These are phyloP conservation scores for Spathaspora arborariae DNA, from an alignment of 805 yeast species.

Conservation along the genomic window DNA sequence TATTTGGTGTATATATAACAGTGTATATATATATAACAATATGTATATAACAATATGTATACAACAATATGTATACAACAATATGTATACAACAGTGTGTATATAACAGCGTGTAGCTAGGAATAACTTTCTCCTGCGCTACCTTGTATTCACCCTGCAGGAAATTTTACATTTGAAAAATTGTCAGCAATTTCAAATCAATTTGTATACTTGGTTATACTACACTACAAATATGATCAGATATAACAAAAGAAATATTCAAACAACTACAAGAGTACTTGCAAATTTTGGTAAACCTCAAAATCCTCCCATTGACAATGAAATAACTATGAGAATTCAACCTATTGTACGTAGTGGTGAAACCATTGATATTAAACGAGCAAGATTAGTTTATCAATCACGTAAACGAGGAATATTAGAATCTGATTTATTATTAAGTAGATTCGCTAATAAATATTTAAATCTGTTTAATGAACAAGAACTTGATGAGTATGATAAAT, in stretches of 20 bases:
- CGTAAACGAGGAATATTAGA: conserved; percentile 95
- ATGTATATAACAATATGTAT: neutral
- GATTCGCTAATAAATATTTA: conserved; percentile 79
- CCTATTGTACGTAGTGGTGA: conserved; percentile 81
- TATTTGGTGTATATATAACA: too few relatives aligned
- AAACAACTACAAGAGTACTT: neutral
- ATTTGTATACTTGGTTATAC: too few relatives aligned
- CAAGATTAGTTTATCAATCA: conserved; percentile 87
- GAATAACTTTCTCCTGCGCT: neutral
- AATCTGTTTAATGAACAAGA: conserved; percentile 55
- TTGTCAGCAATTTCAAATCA: neutral
- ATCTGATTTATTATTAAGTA: conserved; percentile 78
- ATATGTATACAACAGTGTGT: too few relatives aligned
- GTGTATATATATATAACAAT: neutral
- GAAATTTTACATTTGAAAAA: neutral
- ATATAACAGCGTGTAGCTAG: neutral
- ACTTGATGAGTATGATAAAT: conserved; percentile 77
- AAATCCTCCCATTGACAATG: conserved; percentile 28
- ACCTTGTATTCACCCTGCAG: neutral
- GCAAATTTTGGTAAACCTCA: conserved; percentile 41
- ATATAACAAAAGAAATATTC: conserved; percentile 2
- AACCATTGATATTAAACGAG: conserved; percentile 66
- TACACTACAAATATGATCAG: neutral
- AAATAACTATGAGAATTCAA: conserved; percentile 51
- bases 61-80: too few relatives aligned